A percentile compares a stretch with the other conserved stretches of the same genome.
Evolutionary conservation across 306 rosid species (phyloP).

Genomic region (Adenanthera pavonina): DNA sequence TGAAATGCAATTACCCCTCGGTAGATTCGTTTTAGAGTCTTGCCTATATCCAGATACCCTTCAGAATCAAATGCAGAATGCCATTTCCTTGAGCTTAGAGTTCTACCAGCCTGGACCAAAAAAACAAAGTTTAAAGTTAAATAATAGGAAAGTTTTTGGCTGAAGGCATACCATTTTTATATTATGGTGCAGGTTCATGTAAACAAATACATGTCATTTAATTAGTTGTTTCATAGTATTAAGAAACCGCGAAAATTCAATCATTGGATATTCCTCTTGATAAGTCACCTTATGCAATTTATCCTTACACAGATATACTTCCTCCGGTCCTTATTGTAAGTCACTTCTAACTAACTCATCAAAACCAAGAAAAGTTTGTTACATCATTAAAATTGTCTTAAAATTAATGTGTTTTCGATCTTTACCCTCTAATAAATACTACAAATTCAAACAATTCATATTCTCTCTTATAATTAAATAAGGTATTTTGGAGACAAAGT

Average conservation of each 20-base stretch:
- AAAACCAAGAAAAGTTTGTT: no score
- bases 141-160: conserved; percentile 20
- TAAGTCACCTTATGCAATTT: conserved; percentile 29
- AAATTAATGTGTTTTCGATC: no score
- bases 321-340: background rate
- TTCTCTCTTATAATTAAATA: no score
- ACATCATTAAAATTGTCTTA: no score
- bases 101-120: conserved; percentile 83
- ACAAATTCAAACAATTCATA: no score
- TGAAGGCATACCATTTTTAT: conserved; percentile 11
- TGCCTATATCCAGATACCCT: conserved; percentile 85
- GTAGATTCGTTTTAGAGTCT: conserved; percentile 79
- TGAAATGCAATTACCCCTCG: conserved; percentile 75
- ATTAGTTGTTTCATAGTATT: conserved; percentile 3
- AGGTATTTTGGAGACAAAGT: no score
- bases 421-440: no score
- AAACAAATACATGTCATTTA: conserved; percentile 7
- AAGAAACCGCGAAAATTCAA: background rate
- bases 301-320: conserved; percentile 21
- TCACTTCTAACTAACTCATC: no score
- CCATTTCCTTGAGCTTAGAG: conserved; percentile 93
- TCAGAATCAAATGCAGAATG: conserved; percentile 82
- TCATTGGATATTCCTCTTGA: conserved; percentile 25
- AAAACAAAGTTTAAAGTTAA: conserved; percentile 25
- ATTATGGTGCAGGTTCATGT: background rate